Percentiles rank a stretch among this genome's conserved stretches.
phyloP scores from a whole-genome alignment of 2,329 filamentous ascomycete species.

The Sporothrix brasiliensis region DNA sequence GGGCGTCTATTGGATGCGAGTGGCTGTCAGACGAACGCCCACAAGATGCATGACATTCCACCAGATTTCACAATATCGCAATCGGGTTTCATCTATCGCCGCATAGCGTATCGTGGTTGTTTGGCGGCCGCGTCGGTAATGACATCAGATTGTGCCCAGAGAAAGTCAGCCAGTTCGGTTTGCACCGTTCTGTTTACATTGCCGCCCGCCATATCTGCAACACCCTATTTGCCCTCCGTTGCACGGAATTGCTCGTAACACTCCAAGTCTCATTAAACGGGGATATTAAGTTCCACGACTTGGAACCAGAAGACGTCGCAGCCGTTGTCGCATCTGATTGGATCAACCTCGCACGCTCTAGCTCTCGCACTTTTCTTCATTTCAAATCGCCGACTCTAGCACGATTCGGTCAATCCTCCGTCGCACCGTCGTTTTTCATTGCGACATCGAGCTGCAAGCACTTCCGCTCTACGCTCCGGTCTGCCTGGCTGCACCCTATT shows the following conservation, averaged over 20 bases:
- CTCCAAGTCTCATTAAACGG: constrained; percentile 1
- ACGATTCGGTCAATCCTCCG: constrained; percentile 1
- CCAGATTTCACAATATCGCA: background rate
- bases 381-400: background rate
- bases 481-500: constrained; percentile 2
- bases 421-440: background rate
- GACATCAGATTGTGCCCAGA: constrained; percentile 19
- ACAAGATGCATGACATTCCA: background rate
- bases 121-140: constrained; percentile 7
- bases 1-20: background rate
- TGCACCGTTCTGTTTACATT: constrained; percentile 25
- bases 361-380: background rate
- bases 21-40: constrained; percentile 4
- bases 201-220: background rate
- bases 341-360: background rate
- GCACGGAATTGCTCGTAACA: background rate
- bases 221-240: background rate
- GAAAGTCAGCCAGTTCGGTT: constrained; percentile 1
- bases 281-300: background rate
- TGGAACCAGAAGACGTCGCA: background rate
- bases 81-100: background rate
- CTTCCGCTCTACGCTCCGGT: background rate
- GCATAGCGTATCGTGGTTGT: background rate
- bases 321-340: constrained; percentile 18
- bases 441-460: constrained; percentile 15